phyloP scores from a whole-genome alignment of 2,329 filamentous ascomycete species.

The Neofusicoccum cordaticola region DNA sequence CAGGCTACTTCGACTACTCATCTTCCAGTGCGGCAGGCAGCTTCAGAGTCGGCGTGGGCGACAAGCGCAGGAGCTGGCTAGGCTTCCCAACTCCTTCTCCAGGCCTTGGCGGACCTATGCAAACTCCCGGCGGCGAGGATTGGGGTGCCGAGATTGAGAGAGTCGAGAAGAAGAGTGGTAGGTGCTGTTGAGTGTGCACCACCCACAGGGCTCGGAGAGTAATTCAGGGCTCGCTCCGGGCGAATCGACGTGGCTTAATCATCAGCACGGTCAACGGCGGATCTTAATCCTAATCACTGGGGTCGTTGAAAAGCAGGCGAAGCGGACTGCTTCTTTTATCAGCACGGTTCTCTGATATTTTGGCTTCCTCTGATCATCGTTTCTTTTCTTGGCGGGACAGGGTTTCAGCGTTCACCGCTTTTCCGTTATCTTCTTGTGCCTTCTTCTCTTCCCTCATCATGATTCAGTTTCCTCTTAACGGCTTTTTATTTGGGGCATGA shows the following conservation, averaged over 20 bases:
- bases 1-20: conserved; percentile 50
- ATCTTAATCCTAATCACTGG: background rate
- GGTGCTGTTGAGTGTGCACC: conserved; percentile 29
- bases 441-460: background rate
- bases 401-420: conserved; percentile 1
- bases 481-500: background rate
- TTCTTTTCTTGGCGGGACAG: conserved; percentile 9
- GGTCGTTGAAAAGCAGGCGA: background rate
- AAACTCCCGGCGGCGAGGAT: conserved; percentile 30
- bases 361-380: background rate
- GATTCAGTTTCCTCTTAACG: background rate
- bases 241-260: background rate
- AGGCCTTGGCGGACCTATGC: conserved; percentile 21
- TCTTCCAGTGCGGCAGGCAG: conserved; percentile 53
- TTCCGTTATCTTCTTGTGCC: background rate
- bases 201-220: background rate
- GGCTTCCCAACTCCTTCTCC: conserved; percentile 53
- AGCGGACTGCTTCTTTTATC: background rate
- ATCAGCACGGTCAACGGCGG: background rate
- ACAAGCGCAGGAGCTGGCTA: conserved; percentile 66
- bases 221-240: background rate
- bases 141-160: conserved; percentile 34
- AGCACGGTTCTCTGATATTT: background rate
- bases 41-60: conserved; percentile 57
- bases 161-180: conserved; percentile 33